Conservation (phyloP, 768 basidiomycete genomes). For the Tephrocybe sp. region DNA sequence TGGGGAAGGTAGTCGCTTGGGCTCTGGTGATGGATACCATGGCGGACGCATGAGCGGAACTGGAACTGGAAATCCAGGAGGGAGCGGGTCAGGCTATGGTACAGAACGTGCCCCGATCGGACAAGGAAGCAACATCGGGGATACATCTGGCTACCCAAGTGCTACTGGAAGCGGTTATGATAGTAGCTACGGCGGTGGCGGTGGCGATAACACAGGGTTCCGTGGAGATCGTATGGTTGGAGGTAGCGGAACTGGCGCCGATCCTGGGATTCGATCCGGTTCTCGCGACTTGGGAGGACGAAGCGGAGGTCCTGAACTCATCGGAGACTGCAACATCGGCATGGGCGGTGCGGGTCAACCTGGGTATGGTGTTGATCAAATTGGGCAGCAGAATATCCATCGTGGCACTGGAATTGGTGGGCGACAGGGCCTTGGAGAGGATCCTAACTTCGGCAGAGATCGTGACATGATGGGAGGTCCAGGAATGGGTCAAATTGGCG, state of each 20-base stretch:
- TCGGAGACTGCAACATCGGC: not conserved
- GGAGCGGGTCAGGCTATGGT: too few relatives aligned
- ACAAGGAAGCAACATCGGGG: not conserved
- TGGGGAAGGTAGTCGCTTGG: not conserved
- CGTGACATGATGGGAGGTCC: constrained; percentile 2
- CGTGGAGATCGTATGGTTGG: constrained; percentile 8
- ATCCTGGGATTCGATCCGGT: constrained; percentile 3
- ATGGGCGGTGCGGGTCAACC: not conserved
- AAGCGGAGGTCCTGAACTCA: constrained; percentile 1
- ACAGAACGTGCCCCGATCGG: too few relatives aligned
- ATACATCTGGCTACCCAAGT: not conserved
- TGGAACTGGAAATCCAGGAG: too few relatives aligned
- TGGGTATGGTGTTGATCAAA: constrained; percentile 1
- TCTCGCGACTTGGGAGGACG: not conserved
- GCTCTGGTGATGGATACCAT: not conserved
- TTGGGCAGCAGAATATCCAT: constrained; percentile 1
- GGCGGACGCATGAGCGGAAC: not conserved
- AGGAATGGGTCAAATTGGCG: not conserved
- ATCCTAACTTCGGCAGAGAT: constrained; percentile 2
- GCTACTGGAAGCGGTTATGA: not conserved
- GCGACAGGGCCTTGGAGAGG: not conserved
- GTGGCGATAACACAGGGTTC: constrained; percentile 7
- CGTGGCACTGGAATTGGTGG: constrained; percentile 9
- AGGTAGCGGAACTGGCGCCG: constrained; percentile 6
- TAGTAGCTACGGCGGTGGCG: constrained; percentile 4